phyloP scores from a whole-genome alignment of 1,284 basidiomycete species.

The Exobasidium rhododendri region DNA sequence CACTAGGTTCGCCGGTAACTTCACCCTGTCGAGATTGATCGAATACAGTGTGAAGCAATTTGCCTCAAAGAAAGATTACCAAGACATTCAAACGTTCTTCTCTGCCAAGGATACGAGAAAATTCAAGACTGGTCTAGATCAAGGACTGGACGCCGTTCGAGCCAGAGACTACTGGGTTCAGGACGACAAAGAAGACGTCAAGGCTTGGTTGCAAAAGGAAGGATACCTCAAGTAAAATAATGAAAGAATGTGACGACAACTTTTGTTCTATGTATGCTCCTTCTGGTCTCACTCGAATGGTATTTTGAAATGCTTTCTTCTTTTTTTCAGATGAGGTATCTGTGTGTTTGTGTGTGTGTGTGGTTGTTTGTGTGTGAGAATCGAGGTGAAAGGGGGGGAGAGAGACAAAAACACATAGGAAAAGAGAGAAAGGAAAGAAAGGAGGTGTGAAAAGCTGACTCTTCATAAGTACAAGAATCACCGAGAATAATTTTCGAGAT shows the following conservation, averaged over 20 bases:
- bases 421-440: neutral
- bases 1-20: slow-evolving; percentile 64
- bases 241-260: too few species aligned
- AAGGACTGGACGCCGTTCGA: slow-evolving; percentile 67
- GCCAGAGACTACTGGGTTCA: slow-evolving; percentile 64
- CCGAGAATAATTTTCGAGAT: too few species aligned
- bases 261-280: too few species aligned
- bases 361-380: neutral
- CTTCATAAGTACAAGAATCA: too few species aligned
- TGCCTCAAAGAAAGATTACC: slow-evolving; percentile 68
- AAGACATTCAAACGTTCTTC: slow-evolving; percentile 65
- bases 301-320: too few species aligned
- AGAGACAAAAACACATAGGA: neutral
- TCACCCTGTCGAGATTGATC: slow-evolving; percentile 50
- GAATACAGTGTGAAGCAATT: slow-evolving; percentile 65
- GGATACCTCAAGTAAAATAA: slow-evolving; percentile 29
- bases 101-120: slow-evolving; percentile 53
- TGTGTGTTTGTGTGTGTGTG: neutral
- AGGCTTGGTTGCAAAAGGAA: slow-evolving; percentile 60
- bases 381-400: neutral
- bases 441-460: too few species aligned
- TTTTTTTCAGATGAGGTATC: too few species aligned
- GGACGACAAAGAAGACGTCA: slow-evolving; percentile 63
- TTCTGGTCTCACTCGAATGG: too few species aligned
- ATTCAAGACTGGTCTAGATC: slow-evolving; percentile 64